These are phyloP conservation scores for Aeschynomene evenia DNA, from an alignment of 306 rosid species.

Conservation along the genomic window DNA sequence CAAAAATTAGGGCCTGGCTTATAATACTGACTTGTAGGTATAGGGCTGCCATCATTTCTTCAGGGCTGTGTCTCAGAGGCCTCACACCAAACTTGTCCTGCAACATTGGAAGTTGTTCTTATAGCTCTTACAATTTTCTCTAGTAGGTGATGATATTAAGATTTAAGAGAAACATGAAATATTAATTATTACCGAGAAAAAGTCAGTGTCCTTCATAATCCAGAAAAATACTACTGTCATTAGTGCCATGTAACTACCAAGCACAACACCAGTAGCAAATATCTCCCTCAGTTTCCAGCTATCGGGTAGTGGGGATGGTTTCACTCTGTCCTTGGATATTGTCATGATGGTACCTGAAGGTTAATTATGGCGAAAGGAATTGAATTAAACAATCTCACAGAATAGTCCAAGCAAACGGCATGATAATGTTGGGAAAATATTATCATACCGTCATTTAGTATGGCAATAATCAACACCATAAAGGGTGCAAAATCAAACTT, in stretches of 20 bases:
- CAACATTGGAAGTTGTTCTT: conserved; percentile 18
- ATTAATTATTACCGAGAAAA: conserved; percentile 65
- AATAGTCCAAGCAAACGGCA: conserved; percentile 8
- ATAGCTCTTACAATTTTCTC: background rate
- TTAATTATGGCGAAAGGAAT: conserved; percentile 12
- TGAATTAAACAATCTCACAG: conserved; percentile 17
- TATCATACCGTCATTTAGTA: conserved; percentile 86
- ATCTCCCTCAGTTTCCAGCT: conserved; percentile 97
- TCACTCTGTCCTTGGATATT: conserved; percentile 95
- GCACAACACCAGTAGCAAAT: conserved; percentile 94
- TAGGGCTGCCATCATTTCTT: conserved; percentile 93
- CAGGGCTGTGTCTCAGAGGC: conserved; percentile 18
- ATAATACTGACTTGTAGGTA: conserved; percentile 99
- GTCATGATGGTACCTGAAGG: conserved; percentile 93
- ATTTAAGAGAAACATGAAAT: background rate
- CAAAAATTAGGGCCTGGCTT: conserved; percentile 95
- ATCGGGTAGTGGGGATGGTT: conserved; percentile 92
- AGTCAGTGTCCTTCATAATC: conserved; percentile 61
- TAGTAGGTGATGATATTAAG: background rate
- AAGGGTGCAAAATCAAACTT: conserved; percentile 94
- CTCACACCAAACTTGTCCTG: conserved; percentile 65
- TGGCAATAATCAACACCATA: conserved; percentile 95
- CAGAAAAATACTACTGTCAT: conserved; percentile 97
- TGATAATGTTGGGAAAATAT: conserved; percentile 1
- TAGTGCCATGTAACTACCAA: conserved; percentile 93